A percentile compares a stretch with the other conserved stretches of the same genome.
Evolutionary conservation across 345 rosid genomes (phyloP).

Genomic region (Citropsis articulata): DNA sequence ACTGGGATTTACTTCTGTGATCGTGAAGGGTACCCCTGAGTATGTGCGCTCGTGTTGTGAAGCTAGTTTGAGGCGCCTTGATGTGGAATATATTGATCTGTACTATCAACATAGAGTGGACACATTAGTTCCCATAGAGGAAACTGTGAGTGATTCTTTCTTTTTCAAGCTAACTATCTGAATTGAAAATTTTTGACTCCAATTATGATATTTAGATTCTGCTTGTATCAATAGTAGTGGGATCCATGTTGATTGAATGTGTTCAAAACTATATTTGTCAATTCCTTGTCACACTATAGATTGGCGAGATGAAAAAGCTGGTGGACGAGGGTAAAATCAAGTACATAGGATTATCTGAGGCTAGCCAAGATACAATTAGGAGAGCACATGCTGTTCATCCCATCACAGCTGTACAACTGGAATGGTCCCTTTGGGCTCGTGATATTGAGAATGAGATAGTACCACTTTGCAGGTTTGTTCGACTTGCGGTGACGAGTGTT

Average conservation of each 20-base stretch:
- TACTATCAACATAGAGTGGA: slow-evolving; percentile 33
- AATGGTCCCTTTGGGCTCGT: slow-evolving; percentile 24
- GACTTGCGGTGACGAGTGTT: background rate
- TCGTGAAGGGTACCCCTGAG: slow-evolving; percentile 24
- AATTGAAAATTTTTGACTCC: too few species aligned
- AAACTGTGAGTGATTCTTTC: slow-evolving; percentile 24
- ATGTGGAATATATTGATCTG: slow-evolving; percentile 38
- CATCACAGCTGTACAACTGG: slow-evolving; percentile 18
- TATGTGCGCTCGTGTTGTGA: slow-evolving; percentile 26
- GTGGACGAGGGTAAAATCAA: too few species aligned
- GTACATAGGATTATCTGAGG: slow-evolving; percentile 3
- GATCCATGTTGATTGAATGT: too few species aligned
- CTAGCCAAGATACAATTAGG: slow-evolving; percentile 14
- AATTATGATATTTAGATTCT: background rate
- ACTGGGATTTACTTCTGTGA: background rate
- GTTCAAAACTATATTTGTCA: too few species aligned
- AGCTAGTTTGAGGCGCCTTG: slow-evolving; percentile 35
- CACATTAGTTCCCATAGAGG: slow-evolving; percentile 30
- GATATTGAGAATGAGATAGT: slow-evolving; percentile 19
- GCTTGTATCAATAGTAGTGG: too few species aligned
- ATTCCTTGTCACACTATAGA: too few species aligned
- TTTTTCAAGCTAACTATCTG: background rate
- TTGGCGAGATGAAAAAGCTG: too few species aligned
- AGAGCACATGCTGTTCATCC: slow-evolving; percentile 27
- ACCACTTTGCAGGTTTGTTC: slow-evolving; percentile 25